phyloP scores from a whole-genome alignment of 108 stramenopile species.

The Fistulifera solaris region DNA sequence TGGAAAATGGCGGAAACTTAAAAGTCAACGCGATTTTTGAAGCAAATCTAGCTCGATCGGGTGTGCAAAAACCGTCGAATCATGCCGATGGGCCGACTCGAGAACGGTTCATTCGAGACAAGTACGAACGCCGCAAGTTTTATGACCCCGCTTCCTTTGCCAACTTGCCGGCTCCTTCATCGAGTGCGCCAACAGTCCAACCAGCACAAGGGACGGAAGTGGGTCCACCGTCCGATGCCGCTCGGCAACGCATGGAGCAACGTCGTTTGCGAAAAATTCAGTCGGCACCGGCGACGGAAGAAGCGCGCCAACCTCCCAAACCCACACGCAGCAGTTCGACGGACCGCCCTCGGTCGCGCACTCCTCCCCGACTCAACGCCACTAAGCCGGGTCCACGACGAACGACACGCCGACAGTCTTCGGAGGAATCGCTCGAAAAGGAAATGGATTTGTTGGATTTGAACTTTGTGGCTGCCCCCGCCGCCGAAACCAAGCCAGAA shows the following conservation, averaged over 20 bases:
- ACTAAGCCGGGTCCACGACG: no score
- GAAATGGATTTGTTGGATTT: conserved; percentile 18
- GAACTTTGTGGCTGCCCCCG: conserved; percentile 14
- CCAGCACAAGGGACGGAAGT: conserved; percentile 5
- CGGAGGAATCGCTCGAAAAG: no score
- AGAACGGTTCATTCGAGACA: conserved; percentile 86
- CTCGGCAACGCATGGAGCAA: conserved; percentile 49
- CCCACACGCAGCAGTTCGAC: no score
- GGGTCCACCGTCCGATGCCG: conserved; percentile 67
- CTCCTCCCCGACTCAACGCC: no score
- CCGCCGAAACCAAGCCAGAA: conserved; percentile 14
- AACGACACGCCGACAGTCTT: no score
- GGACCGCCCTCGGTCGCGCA: no score
- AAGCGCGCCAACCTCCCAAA: no score
- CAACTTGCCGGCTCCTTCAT: conserved; percentile 9
- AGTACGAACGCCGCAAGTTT: conserved; percentile 87
- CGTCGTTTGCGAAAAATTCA: conserved; percentile 10
- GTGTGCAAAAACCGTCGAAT: conserved; percentile 47
- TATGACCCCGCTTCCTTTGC: conserved; percentile 45
- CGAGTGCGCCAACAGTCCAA: conserved; percentile 1
- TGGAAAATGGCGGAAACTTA: conserved; percentile 88
- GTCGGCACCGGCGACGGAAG: conserved; percentile 9
- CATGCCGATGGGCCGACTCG: conserved; percentile 61
- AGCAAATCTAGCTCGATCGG: conserved; percentile 48
- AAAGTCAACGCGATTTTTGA: conserved; percentile 84